Conservation (phyloP, 352 stramenopile genomes). For the Pythium sp. region DNA sequence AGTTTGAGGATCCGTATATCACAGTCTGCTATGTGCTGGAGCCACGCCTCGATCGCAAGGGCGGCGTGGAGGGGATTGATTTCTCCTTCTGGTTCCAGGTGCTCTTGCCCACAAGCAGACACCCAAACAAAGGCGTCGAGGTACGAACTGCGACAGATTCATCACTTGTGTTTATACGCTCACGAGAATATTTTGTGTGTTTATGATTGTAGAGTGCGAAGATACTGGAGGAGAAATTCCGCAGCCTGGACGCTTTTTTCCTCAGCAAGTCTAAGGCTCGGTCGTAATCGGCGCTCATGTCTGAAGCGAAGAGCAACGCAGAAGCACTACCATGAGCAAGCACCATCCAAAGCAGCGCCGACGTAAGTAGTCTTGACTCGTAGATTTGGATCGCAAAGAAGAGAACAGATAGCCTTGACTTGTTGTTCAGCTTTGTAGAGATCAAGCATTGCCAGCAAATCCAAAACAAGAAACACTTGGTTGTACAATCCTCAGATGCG, state of each 20-base stretch:
- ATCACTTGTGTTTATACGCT: neutral
- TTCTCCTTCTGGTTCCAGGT: constrained; percentile 36
- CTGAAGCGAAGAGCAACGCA: neutral
- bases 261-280: neutral
- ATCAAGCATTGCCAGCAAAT: neutral
- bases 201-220: constrained; percentile 5
- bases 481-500: neutral
- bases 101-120: constrained; percentile 11
- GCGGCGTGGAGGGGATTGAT: constrained; percentile 11
- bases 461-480: neutral
- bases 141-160: constrained; percentile 13
- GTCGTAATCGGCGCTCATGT: neutral
- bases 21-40: constrained; percentile 35
- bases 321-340: neutral
- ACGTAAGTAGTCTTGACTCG: neutral
- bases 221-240: constrained; percentile 16
- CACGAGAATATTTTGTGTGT: neutral
- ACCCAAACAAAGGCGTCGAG: constrained; percentile 6
- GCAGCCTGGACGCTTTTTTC: constrained; percentile 14
- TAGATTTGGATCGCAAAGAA: neutral
- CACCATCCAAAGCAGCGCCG: neutral
- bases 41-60: constrained; percentile 9
- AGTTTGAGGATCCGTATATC: constrained; percentile 33
- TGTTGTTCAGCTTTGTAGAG: neutral
- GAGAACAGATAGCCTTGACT: neutral